Conservation (phyloP, 805 yeast species). For the Candida takata region DNA sequence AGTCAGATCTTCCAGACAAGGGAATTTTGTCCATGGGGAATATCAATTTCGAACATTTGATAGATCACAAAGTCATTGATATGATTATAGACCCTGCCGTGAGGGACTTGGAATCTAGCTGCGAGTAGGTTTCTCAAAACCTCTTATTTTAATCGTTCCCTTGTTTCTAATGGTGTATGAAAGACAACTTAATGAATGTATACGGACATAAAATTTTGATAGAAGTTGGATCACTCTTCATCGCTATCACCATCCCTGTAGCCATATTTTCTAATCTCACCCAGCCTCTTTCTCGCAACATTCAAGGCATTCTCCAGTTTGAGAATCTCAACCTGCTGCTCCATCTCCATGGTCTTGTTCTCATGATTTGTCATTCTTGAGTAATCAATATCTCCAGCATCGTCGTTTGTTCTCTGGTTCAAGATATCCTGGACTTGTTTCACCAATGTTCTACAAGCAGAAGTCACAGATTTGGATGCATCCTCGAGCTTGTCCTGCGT, state of each 20-base stretch:
- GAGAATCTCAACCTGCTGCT: slow-evolving; percentile 85
- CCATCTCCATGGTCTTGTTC: slow-evolving; percentile 83
- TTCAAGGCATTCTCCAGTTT: slow-evolving; percentile 69
- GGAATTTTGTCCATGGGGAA: no score
- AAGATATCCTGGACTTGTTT: slow-evolving; percentile 58
- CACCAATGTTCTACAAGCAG: slow-evolving; percentile 73
- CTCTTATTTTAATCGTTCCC: no score
- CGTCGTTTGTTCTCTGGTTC: slow-evolving; percentile 24
- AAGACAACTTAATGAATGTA: no score
- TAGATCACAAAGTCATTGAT: no score
- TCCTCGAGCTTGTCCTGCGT: slow-evolving; percentile 68
- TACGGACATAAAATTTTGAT: no score
- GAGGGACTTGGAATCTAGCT: no score
- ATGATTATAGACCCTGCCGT: no score
- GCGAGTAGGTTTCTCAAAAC: no score
- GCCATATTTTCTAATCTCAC: slow-evolving; percentile 76
- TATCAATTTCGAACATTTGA: no score
- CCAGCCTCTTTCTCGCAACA: slow-evolving; percentile 71
- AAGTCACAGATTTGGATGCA: slow-evolving; percentile 60
- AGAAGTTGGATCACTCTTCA: slow-evolving; percentile 36
- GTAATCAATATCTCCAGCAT: slow-evolving; percentile 50
- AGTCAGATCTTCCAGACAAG: no score
- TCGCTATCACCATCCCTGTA: slow-evolving; percentile 60
- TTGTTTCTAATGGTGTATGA: no score
- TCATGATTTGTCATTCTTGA: slow-evolving; percentile 66